Evolutionary conservation across 345 rosid species (phyloP).

Genomic region (Litchi chinensis): DNA sequence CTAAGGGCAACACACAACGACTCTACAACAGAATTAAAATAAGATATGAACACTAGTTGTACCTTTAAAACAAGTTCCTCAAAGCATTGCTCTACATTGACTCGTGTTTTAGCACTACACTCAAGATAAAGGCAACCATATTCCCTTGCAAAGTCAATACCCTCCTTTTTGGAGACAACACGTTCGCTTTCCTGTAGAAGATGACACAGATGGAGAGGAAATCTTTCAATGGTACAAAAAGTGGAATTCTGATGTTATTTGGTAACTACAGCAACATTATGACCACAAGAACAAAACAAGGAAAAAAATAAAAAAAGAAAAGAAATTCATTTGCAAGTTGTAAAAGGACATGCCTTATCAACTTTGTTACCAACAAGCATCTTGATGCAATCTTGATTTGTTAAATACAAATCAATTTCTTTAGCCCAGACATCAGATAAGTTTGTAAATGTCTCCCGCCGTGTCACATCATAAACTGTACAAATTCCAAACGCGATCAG

Average conservation of each 20-base stretch:
- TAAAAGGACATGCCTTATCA: constrained; percentile 60
- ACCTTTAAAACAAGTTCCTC: constrained; percentile 98
- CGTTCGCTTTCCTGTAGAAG: constrained; percentile 84
- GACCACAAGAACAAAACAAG: neutral
- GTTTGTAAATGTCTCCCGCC: constrained; percentile 91
- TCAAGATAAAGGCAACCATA: constrained; percentile 91
- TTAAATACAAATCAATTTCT: constrained; percentile 87
- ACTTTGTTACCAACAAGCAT: constrained; percentile 98
- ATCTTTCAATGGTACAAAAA: neutral
- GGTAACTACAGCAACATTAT: neutral
- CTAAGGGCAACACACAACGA: neutral
- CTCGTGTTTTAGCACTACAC: constrained; percentile 92
- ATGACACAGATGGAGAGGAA: neutral
- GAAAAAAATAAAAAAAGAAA: neutral
- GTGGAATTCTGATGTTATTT: neutral
- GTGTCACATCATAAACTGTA: constrained; percentile 86
- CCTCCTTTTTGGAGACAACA: constrained; percentile 89
- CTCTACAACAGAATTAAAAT: neutral
- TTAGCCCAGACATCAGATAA: constrained; percentile 94
- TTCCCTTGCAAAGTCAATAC: constrained; percentile 82
- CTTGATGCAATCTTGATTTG: constrained; percentile 92
- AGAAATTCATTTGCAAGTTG: neutral
- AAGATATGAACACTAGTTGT: neutral
- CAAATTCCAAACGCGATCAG: constrained; percentile 11
- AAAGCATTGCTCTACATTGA: constrained; percentile 90